Base-by-base conservation (phyloP, 106 monocot genomes). In the Apostasia ramifera region DNA sequence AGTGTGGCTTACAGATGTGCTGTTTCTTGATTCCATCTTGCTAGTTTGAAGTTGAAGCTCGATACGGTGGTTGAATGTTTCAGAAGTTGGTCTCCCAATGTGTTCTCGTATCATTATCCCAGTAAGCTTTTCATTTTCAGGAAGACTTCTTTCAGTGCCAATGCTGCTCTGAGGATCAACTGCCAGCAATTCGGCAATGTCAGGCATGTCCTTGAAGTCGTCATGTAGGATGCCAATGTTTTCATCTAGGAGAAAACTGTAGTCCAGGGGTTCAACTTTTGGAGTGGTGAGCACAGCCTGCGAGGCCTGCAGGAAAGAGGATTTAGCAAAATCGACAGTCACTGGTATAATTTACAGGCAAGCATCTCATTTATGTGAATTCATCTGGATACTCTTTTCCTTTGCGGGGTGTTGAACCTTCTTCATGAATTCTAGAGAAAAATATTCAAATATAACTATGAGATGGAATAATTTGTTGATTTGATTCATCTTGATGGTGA, bases 1-100 rank as follows among this genome's bases (percentile, higher is more conserved):
- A 8, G 78, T 86, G 57, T 79, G 67, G 42, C 78, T 71, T 1
- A 73, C 47, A 2, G 78, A 41, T 60, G 55, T 69, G 11, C 56
- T 4, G 14, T 77, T 82, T 41, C 73, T 83, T 53, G 76, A 58
- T 69, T 79, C 86, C 80, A 83, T 83, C 70, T 83, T 91, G 75
- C 66, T 69, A 15, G 73, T 71, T 55, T 77, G 76, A 40, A 85
- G 62, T 68, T 78, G 77, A 50, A 90, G 64, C 10, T 40, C 82
- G 56, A 77, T 73, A 44, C 47, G 66, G 7, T 70, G 57, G 12
- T 12, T 61, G 11, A 38, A 9, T 13, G 46, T 40, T 48, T 38
- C 56, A 12, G 52, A 5, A 9, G 68, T 9, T 52, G 67, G 55
- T 54, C 8, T 46, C 3, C 5, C 13, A 55, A 14, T 44, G 3